Percentiles rank a stretch among this genome's conserved stretches.
phyloP scores from a whole-genome alignment of 257 asterid genomes.

The Solanum bulbocastanum region DNA sequence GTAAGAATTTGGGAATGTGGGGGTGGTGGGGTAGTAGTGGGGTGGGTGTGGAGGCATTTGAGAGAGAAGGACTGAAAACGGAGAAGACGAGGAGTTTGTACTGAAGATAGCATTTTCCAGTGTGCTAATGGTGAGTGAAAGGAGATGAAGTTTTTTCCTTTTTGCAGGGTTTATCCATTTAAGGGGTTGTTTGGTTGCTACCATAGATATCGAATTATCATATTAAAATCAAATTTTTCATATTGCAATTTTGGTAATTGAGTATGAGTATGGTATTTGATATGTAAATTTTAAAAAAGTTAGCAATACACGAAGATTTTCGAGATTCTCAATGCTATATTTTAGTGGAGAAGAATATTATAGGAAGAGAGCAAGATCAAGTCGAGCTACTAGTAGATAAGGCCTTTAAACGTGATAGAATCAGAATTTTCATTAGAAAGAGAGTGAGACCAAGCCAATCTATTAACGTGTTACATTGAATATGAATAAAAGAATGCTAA shows the following conservation, averaged over 20 bases:
- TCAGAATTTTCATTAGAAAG: too few species aligned
- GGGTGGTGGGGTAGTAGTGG: conserved; percentile 11
- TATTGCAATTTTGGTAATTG: too few species aligned
- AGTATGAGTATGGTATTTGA: too few species aligned
- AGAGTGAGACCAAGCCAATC: neutral
- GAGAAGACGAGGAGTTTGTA: conserved; percentile 55
- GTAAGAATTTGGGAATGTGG: conserved; percentile 66
- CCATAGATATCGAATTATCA: neutral
- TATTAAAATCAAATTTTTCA: too few species aligned
- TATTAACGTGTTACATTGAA: neutral
- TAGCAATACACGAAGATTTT: neutral
- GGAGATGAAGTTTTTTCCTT: neutral
- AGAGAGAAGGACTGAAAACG: conserved; percentile 23
- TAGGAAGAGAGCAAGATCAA: neutral
- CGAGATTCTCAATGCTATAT: rapidly evolving
- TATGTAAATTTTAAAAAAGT: neutral
- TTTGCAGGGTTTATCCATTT: neutral
- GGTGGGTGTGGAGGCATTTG: conserved; percentile 36
- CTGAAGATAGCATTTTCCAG: conserved; percentile 50
- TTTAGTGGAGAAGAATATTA: neutral
- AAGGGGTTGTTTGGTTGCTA: neutral
- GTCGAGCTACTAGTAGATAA: neutral
- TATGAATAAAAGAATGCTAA: neutral
- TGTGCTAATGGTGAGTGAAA: neutral
- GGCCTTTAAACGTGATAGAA: rapidly evolving